Evolutionary conservation across 2,329 filamentous ascomycete genomes (phyloP).

Genomic region (Ramularia endophylla): DNA sequence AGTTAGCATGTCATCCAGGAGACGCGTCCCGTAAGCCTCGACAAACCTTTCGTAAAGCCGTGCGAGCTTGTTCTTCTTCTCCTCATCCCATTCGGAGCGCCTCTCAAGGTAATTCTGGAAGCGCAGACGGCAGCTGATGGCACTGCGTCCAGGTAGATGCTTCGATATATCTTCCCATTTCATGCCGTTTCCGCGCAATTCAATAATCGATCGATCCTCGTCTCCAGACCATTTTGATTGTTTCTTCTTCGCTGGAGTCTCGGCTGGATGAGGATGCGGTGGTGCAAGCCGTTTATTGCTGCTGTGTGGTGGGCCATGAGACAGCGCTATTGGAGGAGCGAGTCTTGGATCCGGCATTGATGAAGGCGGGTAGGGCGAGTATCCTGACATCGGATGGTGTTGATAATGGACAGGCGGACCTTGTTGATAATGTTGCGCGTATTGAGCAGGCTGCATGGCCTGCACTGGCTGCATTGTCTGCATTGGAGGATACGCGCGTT

Average conservation of each 20-base stretch:
- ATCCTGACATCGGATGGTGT: conserved; percentile 18
- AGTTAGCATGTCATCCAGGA: conserved; percentile 7
- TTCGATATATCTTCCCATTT: conserved; percentile 99
- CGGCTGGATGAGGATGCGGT: conserved; percentile 42
- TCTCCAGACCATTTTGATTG: conserved; percentile 96
- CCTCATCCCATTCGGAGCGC: conserved; percentile 91
- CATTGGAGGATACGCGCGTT: conserved; percentile 22
- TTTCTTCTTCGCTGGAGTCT: conserved; percentile 81
- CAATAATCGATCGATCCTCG: conserved; percentile 89
- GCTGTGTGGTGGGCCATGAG: conserved; percentile 41
- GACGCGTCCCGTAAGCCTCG: not conserved
- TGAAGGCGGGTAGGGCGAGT: conserved; percentile 24
- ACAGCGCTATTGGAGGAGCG: conserved; percentile 21
- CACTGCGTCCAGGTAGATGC: conserved; percentile 79
- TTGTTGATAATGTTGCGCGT: conserved; percentile 19
- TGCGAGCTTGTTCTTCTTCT: conserved; percentile 94
- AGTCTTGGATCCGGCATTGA: conserved; percentile 25
- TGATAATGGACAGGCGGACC: conserved; percentile 19
- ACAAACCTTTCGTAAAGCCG: conserved; percentile 88
- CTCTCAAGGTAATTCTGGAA: conserved; percentile 97
- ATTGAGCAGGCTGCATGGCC: conserved; percentile 26
- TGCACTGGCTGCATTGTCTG: conserved; percentile 24
- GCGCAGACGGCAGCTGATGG: conserved; percentile 88
- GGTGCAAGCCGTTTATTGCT: conserved; percentile 38
- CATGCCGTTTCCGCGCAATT: conserved; percentile 83